Percentiles rank a stretch among this genome's conserved stretches.
Conservation (phyloP, 371 early-diverging fungal genomes). For the Enteropsectra breve region DNA sequence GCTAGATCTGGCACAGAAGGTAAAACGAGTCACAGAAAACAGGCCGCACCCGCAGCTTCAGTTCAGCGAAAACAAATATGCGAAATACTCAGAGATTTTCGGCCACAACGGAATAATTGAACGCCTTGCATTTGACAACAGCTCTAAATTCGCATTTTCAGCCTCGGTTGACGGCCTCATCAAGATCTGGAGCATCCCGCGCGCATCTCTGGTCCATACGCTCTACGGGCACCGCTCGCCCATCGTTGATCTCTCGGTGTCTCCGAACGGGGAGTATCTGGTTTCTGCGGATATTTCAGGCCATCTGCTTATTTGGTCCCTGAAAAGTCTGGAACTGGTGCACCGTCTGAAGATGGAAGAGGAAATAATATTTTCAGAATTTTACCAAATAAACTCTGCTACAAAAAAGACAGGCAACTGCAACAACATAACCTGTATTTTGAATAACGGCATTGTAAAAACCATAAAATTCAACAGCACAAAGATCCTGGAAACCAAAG, state of each 20-base stretch:
- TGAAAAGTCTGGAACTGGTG: constrained; percentile 24
- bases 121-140: constrained; percentile 52
- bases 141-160: constrained; percentile 42
- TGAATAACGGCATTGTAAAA: constrained; percentile 37
- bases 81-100: not conserved
- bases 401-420: constrained; percentile 27
- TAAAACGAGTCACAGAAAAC: not conserved
- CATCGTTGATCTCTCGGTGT: constrained; percentile 54
- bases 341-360: constrained; percentile 6
- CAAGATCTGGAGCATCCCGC: constrained; percentile 52
- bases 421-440: constrained; percentile 40
- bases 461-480: constrained; percentile 17
- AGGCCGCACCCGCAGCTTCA: not conserved
- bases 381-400: constrained; percentile 34
- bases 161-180: constrained; percentile 59
- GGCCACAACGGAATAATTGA: constrained; percentile 57
- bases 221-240: constrained; percentile 46
- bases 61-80: not conserved
- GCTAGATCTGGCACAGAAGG: not conserved
- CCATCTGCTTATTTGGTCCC: constrained; percentile 39
- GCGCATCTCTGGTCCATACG: constrained; percentile 39
- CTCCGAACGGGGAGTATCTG: constrained; percentile 42
- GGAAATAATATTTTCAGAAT: constrained; percentile 54
- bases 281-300: constrained; percentile 57
- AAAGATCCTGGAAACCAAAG: constrained; percentile 25